These are phyloP conservation scores for Colletotrichum kahawae DNA, from an alignment of 2,329 filamentous ascomycete species.

Conservation along the genomic window DNA sequence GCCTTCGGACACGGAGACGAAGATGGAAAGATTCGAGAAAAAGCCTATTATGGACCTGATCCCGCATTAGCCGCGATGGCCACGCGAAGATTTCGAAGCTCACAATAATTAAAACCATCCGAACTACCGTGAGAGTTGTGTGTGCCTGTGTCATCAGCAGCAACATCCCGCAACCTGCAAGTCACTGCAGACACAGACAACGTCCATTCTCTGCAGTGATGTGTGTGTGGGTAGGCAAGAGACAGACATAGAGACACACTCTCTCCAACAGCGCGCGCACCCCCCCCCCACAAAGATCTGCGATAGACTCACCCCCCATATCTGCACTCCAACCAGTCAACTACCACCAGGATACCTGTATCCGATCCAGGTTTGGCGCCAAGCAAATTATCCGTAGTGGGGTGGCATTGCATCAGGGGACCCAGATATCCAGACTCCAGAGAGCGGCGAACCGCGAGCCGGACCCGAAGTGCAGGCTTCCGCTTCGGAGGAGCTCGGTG, in stretches of 20 bases:
- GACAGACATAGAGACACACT: not conserved
- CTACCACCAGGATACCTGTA: not conserved
- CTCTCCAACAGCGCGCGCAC: not conserved
- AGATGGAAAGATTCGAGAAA: conserved; percentile 12
- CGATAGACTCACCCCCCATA: not conserved
- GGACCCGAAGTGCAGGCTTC: conserved; percentile 9
- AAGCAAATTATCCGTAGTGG: conserved; percentile 18
- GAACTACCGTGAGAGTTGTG: not conserved
- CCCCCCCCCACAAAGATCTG: not conserved
- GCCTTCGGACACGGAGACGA: not conserved
- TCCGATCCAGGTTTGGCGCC: conserved; percentile 9
- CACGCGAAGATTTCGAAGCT: not conserved
- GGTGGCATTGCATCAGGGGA: conserved; percentile 10
- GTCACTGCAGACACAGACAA: not conserved
- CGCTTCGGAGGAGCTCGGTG: conserved; percentile 9
- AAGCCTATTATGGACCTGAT: not conserved
- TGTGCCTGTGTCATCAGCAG: conserved; percentile 9
- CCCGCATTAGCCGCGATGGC: conserved; percentile 8
- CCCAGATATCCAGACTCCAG: not conserved
- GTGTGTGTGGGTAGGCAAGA: not conserved
- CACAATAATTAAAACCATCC: not conserved
- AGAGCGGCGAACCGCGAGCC: not conserved
- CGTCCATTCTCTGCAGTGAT: not conserved
- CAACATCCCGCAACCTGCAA: conserved; percentile 8
- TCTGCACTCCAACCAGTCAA: not conserved